Evolutionary conservation across 1,284 basidiomycete genomes (phyloP), one percentile per base, ranked within the genome.

Genomic region (Wolfiporia cocos): DNA sequence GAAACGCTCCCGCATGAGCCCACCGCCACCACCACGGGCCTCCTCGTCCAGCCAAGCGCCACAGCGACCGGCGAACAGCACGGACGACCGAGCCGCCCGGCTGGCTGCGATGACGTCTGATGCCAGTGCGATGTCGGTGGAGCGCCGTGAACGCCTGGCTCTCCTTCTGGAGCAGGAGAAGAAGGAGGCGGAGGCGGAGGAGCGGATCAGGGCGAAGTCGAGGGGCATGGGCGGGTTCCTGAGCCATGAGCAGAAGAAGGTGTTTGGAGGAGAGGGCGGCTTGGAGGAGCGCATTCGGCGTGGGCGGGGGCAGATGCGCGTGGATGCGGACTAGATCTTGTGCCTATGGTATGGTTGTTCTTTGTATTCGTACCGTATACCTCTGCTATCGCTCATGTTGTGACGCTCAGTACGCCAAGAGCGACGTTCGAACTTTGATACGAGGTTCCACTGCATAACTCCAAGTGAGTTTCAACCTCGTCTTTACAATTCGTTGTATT

Each of bases 41-140:
- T 36, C 49, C 4, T 43, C 51, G 19, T 52, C 53, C 7, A 53
- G 50, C n/a, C 52, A 51, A 21, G 49, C 52, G 36, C 51, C 51
- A 43, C 39, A 51, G 39, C 51, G 56, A 43, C 41, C 55, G 20
- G 52, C 54, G 37, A 49, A 55, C 17, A 48, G 49, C 31, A 61
- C 58, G 4, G 73, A 78, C 1, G 81, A 86, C 41, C 86, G 92
- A 23, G 82, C 82, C 2, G 86, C 88, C 18, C 81, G 86, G 23
- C 71, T 97, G 15, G 92, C 89, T 0, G 86, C 89, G 9, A 96
- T 97, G 93, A 68, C 81, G 20, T 62, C 74, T 1, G 78, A 86
- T 49, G 93, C 93, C 1, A 62, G 68, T 20, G 59, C 65, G 14
- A 71, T 92, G 68, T 71, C 74, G 29, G 57, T 60, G 1, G 81